Base-by-base conservation (phyloP, 129 eudicot species). In the Solidago caesia region DNA sequence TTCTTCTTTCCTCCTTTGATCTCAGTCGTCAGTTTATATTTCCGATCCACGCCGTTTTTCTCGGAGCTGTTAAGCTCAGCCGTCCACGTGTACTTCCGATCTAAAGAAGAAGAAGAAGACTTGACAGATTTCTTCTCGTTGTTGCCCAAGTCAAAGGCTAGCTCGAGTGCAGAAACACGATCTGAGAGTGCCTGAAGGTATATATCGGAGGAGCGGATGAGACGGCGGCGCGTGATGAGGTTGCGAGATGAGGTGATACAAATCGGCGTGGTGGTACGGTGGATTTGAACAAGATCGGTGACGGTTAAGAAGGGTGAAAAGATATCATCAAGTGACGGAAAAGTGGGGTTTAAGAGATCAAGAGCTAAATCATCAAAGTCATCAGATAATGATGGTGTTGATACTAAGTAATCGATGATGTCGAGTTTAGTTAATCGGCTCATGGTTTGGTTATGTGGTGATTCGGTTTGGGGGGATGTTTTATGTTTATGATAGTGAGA, bases 51-150 rank as follows among this genome's bases (percentile, higher is more conserved):
- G 3, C 87, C 88, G 39, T 83, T 74, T 57, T 79, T 68, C 67
- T 83, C 89, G 4, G 80, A 59, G 41, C 86, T 73, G 52, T 77
- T 87, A 25, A 93, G 85, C 96, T 93, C 97, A 43, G 97, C 89
- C 83, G 97, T 94, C 96, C 93, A 94, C 6, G 89, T 85, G 85
- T 94, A 94, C 88, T 90, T 94, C 94, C 96, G 83, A 77, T 94
- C 96, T 2, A 47, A 12, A 56, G 25, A n/a, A 5, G 14, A 12
- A 5, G 21, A 21, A 5, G 14, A 12, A 5, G 59, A 1, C 25
- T 53, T 53, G 5, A 5, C 8, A 33, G 61, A 1, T 64, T 51
- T 78, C 6, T 82, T 83, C 77, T 79, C 81, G 6, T 76, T 59
- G 44, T 27, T 70, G 52, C 64, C 61, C 72, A 73, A 57, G 62